Conservation (phyloP, 1,139 yeast genomes). For the Hyphopichia buzzinii region DNA sequence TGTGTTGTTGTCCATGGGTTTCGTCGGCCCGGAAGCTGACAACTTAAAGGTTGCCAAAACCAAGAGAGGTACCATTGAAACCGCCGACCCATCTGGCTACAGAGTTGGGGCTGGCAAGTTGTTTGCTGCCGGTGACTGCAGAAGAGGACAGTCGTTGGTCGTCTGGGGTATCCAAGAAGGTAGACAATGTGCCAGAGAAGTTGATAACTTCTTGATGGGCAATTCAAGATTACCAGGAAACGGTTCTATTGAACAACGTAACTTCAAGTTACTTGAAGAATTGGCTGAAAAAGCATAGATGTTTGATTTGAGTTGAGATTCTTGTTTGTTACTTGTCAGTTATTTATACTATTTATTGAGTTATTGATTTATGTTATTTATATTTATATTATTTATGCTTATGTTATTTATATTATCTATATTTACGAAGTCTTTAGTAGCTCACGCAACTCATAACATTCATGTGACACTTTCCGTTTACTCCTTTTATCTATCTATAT, state of each 20-base stretch:
- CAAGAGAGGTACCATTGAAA: slow-evolving; percentile 82
- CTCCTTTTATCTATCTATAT: too few species aligned
- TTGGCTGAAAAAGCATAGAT: slow-evolving; percentile 60
- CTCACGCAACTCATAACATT: too few species aligned
- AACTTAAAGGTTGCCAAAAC: slow-evolving; percentile 71
- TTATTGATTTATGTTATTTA: too few species aligned
- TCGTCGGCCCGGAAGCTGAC: slow-evolving; percentile 92
- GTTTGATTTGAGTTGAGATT: too few species aligned
- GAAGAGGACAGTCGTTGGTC: slow-evolving; percentile 97
- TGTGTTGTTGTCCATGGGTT: slow-evolving; percentile 94
- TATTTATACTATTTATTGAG: too few species aligned
- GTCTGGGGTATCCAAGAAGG: slow-evolving; percentile 99
- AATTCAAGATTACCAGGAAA: slow-evolving; percentile 85
- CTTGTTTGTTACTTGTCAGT: too few species aligned
- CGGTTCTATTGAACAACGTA: slow-evolving; percentile 87
- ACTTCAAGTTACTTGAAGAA: slow-evolving; percentile 70
- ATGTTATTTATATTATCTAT: too few species aligned
- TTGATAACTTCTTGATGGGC: slow-evolving; percentile 78
- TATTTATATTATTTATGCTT: too few species aligned
- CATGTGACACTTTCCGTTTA: too few species aligned
- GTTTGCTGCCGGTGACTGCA: slow-evolving; percentile 97
- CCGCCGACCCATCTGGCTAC: slow-evolving; percentile 68
- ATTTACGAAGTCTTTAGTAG: too few species aligned
- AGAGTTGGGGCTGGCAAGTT: slow-evolving; percentile 65
- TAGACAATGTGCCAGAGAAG: slow-evolving; percentile 95